phyloP scores from a whole-genome alignment of 148 eudicot species.

The Linanthus parryae region DNA sequence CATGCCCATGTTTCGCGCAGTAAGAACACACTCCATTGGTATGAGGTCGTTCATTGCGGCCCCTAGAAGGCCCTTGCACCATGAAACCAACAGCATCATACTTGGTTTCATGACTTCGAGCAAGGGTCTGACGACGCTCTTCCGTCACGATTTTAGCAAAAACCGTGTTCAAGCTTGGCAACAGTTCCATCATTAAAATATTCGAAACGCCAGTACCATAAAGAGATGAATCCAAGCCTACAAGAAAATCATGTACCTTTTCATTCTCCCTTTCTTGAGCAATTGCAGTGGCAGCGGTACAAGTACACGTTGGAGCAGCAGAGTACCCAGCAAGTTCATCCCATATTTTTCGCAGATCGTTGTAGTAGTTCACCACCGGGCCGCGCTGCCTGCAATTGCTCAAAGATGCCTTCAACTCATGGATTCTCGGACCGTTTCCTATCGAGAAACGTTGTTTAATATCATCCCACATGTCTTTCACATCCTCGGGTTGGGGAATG shows the following conservation, averaged over 20 bases:
- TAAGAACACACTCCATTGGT: too few relatives aligned
- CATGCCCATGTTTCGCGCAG: too few relatives aligned
- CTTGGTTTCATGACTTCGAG: neutral
- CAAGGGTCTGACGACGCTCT: neutral
- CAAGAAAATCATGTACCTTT: too few relatives aligned
- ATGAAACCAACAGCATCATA: neutral
- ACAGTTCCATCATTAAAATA: too few relatives aligned
- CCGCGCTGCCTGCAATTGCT: neutral
- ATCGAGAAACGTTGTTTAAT: neutral
- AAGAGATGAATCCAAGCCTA: too few relatives aligned
- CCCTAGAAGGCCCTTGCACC: constrained; percentile 4
- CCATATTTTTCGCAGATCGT: neutral
- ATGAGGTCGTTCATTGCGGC: neutral
- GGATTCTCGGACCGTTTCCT: neutral
- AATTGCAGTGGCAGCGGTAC: too few relatives aligned
- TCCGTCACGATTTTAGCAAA: neutral
- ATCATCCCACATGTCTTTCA: neutral
- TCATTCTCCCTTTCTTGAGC: too few relatives aligned
- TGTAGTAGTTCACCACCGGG: neutral
- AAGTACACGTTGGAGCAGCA: too few relatives aligned
- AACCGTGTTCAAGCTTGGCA: neutral
- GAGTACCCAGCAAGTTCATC: too few relatives aligned
- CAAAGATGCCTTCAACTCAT: too few relatives aligned
- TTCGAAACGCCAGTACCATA: too few relatives aligned
- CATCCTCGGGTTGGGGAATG: neutral